These are phyloP conservation scores for Starmerella bombicola DNA, from an alignment of 805 yeast species.

Conservation along the genomic window DNA sequence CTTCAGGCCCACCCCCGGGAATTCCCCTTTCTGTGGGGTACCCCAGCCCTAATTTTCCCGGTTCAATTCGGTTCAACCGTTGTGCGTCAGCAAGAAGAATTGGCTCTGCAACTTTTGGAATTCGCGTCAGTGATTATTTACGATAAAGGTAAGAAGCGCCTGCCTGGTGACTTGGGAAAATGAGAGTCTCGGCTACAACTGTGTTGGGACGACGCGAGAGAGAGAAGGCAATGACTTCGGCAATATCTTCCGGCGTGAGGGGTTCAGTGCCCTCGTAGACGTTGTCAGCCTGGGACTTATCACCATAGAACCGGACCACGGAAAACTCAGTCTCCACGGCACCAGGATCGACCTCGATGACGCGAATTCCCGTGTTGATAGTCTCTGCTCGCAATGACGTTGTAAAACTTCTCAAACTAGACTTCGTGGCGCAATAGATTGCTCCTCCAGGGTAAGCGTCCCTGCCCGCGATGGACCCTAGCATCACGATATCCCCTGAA, in stretches of 20 bases:
- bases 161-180: slow-evolving; percentile 81
- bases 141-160: slow-evolving; percentile 51
- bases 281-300: slow-evolving; percentile 43
- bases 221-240: slow-evolving; percentile 58
- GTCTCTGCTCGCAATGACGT: slow-evolving; percentile 58
- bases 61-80: too few species aligned
- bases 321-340: slow-evolving; percentile 71
- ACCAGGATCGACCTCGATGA: slow-evolving; percentile 68
- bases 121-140: slow-evolving; percentile 5
- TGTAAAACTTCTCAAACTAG: slow-evolving; percentile 47
- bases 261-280: slow-evolving; percentile 61
- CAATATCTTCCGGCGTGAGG: slow-evolving; percentile 59
- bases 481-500: slow-evolving; percentile 47
- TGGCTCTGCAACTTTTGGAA: too few species aligned
- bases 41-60: too few species aligned
- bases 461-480: slow-evolving; percentile 61
- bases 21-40: too few species aligned
- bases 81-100: too few species aligned
- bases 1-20: too few species aligned
- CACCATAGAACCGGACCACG: slow-evolving; percentile 51
- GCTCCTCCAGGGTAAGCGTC: slow-evolving; percentile 61
- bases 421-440: slow-evolving; percentile 59
- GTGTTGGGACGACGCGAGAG: slow-evolving; percentile 57
- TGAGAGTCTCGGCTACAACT: slow-evolving; percentile 67
- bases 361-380: slow-evolving; percentile 55